Base-by-base conservation (phyloP, 768 basidiomycete species). In the Coprinellus micaceus region DNA sequence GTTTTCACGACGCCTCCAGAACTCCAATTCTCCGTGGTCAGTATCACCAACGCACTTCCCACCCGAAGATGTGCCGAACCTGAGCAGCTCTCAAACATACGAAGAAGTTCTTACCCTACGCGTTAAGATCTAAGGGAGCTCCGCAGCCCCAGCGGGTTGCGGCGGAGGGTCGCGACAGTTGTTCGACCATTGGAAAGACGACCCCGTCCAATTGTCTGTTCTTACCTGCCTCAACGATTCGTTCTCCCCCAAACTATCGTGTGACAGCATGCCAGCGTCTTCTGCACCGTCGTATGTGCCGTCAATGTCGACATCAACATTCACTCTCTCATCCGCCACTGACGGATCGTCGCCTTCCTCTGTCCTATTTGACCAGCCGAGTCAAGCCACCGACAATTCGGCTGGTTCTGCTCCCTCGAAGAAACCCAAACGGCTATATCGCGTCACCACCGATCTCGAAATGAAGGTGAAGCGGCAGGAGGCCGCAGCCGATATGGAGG, bases 141-240 rank as follows among this genome's bases (percentile, higher is more conserved):
- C 71, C 72, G 24, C 62, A 64, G 54, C 65, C 65, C 25, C 57
- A 67, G 69, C 70, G n/a, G 65, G 67, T 17, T 62, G 70, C 28
- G 67, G 69, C 36, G 68, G 67, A 25, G 61, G 77, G 2, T 68
- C 78, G 6, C 73, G 85, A 39, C 89, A 88, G 58, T 82, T 97
- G 0, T 95, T 94, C 56, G 94, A 98, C 66, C 91, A 90, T 57
- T 80, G 90, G 37, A 86, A 91, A 64, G 91, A 98, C 68, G 92
- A 98, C 68, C 93, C 97, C 0, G 82, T 94, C 29, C 82, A 88
- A 11, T 98, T 98, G 71, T 75, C 83, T 37, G 81, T 85, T 30
- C 78, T 84, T 33, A 74, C 82, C 3, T 80, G 85, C 40, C 79
- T 85, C 44, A 9, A 49, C 61, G 5, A 54, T 63, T 50, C 44